phyloP scores from a whole-genome alignment of 441 rosid genomes.

The Gossypium gossypioides region DNA sequence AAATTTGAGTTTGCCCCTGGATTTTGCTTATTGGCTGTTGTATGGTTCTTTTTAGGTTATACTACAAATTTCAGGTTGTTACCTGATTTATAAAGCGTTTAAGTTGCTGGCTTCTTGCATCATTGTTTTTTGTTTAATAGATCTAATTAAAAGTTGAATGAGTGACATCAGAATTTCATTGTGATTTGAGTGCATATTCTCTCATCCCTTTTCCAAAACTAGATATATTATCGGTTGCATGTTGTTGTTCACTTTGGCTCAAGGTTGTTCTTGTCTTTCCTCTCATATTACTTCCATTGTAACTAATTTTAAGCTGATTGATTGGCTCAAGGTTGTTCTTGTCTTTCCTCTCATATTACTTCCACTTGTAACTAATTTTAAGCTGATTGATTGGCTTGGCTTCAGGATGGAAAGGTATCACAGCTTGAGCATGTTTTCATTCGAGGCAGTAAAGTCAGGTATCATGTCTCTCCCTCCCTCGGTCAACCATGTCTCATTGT shows the following conservation, averaged over 20 bases:
- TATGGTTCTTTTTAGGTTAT: background rate
- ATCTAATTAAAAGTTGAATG: background rate
- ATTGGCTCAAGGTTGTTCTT: background rate
- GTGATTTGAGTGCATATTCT: background rate
- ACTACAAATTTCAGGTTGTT: background rate
- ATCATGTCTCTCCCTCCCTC: background rate
- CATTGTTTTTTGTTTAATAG: background rate
- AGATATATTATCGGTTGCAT: background rate
- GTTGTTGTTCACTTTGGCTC: background rate
- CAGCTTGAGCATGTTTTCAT: conserved; percentile 96
- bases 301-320: conserved; percentile 4
- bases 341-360: background rate
- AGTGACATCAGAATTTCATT: background rate
- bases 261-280: background rate
- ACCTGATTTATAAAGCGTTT: background rate
- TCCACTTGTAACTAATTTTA: background rate
- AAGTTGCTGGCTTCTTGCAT: background rate
- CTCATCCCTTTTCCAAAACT: background rate
- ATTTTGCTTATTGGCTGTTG: background rate
- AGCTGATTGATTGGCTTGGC: conserved; percentile 3
- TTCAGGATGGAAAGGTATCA: conserved; percentile 88
- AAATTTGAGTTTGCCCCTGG: background rate
- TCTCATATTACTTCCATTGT: background rate
- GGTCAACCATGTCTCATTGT: background rate
- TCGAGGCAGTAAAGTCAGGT: conserved; percentile 99